Evolutionary conservation across 140 eudicot species (phyloP).

Genomic region (Erigeron philadelphicus): DNA sequence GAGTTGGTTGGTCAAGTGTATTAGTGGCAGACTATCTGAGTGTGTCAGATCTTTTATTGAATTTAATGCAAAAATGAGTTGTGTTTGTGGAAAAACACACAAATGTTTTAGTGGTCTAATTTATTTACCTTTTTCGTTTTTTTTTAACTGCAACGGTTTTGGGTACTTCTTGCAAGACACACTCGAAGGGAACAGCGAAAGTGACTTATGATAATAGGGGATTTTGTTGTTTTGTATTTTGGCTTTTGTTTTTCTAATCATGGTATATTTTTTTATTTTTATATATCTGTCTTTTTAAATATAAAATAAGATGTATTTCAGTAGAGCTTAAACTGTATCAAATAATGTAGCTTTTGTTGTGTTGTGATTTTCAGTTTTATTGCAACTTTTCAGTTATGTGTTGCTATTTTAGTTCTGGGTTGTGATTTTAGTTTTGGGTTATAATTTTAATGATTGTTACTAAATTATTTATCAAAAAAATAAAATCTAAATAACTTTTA

Average conservation of each 20-base stretch:
- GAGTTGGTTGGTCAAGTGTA: slow-evolving; percentile 18
- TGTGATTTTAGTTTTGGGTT: too few relatives aligned
- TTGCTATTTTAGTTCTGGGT: too few relatives aligned
- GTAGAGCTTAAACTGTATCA: too few relatives aligned
- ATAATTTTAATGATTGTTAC: too few relatives aligned
- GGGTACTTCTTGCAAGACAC: slow-evolving; percentile 19
- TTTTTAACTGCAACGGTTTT: slow-evolving; percentile 24
- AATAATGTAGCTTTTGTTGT: too few relatives aligned
- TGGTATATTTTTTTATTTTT: too few relatives aligned
- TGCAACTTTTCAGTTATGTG: too few relatives aligned
- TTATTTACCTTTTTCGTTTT: slow-evolving; percentile 1
- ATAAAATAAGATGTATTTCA: too few relatives aligned
- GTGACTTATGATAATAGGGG: slow-evolving; percentile 24
- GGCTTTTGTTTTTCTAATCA: background rate
- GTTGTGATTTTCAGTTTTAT: too few relatives aligned
- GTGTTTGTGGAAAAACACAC: slow-evolving; percentile 18
- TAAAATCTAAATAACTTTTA: too few relatives aligned
- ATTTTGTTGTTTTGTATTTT: slow-evolving; percentile 13
- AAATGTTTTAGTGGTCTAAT: slow-evolving; percentile 8
- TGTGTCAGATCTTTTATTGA: slow-evolving; percentile 26
- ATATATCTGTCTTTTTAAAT: too few relatives aligned
- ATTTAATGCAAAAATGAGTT: slow-evolving; percentile 26
- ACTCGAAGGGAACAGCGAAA: slow-evolving; percentile 23
- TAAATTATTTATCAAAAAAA: background rate
- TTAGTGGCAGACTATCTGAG: slow-evolving; percentile 1